phyloP scores from a whole-genome alignment of 176 grass and related monocot species.

The Eleusine indica region DNA sequence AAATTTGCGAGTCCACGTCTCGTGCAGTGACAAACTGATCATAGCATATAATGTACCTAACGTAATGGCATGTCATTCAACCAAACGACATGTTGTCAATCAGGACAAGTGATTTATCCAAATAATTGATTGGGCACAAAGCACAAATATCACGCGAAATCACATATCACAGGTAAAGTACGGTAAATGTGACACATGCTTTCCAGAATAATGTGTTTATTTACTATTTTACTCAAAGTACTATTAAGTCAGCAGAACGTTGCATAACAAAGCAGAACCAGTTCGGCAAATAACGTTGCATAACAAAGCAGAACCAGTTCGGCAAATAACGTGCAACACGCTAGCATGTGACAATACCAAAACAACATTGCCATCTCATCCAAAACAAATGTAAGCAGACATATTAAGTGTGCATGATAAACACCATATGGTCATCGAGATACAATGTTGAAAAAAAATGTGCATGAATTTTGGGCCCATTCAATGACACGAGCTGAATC shows the following conservation, averaged over 20 bases:
- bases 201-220: neutral
- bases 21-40: neutral
- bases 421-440: neutral
- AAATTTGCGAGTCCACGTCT: neutral
- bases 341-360: neutral
- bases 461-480: neutral
- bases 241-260: conserved; percentile 20
- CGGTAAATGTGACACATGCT: neutral
- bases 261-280: conserved; percentile 23
- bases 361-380: neutral
- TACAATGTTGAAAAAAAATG: neutral
- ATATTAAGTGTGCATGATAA: neutral
- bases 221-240: too few relatives aligned
- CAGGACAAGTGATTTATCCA: neutral
- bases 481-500: neutral
- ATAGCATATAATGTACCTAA: neutral
- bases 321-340: neutral
- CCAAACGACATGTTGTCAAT: neutral
- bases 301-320: conserved; percentile 8
- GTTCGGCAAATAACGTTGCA: conserved; percentile 2
- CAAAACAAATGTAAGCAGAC: neutral
- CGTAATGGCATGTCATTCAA: neutral
- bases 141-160: neutral
- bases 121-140: neutral
- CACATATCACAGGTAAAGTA: neutral